phyloP scores from a whole-genome alignment of 2,329 filamentous ascomycete species.

The Zymoseptoria tritici region DNA sequence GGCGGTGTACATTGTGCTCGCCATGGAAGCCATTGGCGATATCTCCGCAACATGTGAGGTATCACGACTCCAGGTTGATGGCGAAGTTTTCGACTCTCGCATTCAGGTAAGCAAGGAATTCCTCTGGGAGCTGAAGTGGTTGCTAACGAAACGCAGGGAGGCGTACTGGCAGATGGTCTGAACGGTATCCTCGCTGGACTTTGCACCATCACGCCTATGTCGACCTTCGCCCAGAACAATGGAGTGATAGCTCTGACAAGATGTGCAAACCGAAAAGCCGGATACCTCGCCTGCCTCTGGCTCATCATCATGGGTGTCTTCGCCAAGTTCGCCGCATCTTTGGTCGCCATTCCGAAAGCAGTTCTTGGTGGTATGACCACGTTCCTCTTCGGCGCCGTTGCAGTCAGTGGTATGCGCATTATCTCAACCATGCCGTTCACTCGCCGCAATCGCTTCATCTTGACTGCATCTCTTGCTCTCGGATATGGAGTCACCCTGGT shows the following conservation, averaged over 20 bases:
- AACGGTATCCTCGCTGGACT: conserved; percentile 69
- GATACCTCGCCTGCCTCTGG: conserved; percentile 70
- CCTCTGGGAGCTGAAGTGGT: neutral
- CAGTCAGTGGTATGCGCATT: conserved; percentile 70
- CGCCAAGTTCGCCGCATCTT: conserved; percentile 71
- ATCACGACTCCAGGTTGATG: conserved; percentile 65
- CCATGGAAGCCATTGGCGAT: conserved; percentile 62
- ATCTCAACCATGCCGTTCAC: conserved; percentile 65
- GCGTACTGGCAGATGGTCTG: conserved; percentile 62
- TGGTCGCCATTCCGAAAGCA: conserved; percentile 62
- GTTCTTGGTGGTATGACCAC: conserved; percentile 53
- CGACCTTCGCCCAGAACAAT: conserved; percentile 76
- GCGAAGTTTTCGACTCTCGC: conserved; percentile 62
- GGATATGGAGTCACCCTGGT: conserved; percentile 54
- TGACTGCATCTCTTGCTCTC: conserved; percentile 65
- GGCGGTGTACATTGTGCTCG: conserved; percentile 57
- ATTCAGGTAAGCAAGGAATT: conserved; percentile 36
- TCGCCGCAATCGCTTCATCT: conserved; percentile 73
- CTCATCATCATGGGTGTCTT: conserved; percentile 75
- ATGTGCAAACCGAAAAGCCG: conserved; percentile 73
- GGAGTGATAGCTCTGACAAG: conserved; percentile 75
- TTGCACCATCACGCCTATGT: conserved; percentile 73
- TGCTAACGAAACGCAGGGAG: conserved; percentile 53
- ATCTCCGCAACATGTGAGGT: conserved; percentile 65
- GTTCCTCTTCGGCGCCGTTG: conserved; percentile 71